These are phyloP conservation scores for Plectosphaerella sp. DNA, from an alignment of 2,329 filamentous ascomycete genomes.

Conservation along the genomic window DNA sequence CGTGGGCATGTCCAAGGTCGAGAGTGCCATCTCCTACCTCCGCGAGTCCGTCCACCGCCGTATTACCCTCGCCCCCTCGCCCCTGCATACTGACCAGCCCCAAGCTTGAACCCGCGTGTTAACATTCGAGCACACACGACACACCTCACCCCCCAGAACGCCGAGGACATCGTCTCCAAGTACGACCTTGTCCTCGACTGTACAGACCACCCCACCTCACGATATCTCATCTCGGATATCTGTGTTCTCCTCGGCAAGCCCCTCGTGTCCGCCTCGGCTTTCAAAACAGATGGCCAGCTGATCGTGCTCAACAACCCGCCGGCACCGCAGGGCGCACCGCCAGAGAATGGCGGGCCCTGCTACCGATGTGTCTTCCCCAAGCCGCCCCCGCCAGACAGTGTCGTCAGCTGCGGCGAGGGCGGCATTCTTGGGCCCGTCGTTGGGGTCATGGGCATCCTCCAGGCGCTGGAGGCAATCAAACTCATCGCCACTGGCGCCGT, in stretches of 20 bases:
- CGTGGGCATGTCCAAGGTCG: slow-evolving; percentile 74
- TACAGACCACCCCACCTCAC: slow-evolving; percentile 86
- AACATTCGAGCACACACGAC: slow-evolving; percentile 57
- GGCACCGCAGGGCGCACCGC: slow-evolving; percentile 46
- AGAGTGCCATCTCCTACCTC: slow-evolving; percentile 64
- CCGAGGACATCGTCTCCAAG: slow-evolving; percentile 56
- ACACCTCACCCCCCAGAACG: slow-evolving; percentile 66
- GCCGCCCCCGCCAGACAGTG: slow-evolving; percentile 77
- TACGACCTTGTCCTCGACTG: slow-evolving; percentile 92
- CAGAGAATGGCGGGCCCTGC: slow-evolving; percentile 66
- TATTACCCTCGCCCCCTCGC: neutral
- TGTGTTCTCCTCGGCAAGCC: slow-evolving; percentile 76
- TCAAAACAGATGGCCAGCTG: slow-evolving; percentile 85
- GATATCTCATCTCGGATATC: slow-evolving; percentile 88
- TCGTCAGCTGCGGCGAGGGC: slow-evolving; percentile 86
- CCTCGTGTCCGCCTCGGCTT: slow-evolving; percentile 83
- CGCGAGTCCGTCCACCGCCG: slow-evolving; percentile 35
- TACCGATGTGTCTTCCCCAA: slow-evolving; percentile 91
- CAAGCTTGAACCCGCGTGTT: slow-evolving; percentile 68
- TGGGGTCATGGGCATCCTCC: slow-evolving; percentile 86
- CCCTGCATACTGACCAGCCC: slow-evolving; percentile 3
- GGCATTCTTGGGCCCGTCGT: slow-evolving; percentile 92
- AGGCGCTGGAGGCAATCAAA: slow-evolving; percentile 86
- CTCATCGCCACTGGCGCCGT: slow-evolving; percentile 51
- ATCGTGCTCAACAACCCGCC: slow-evolving; percentile 83